Evolutionary conservation across 305 asterid species (phyloP).

Genomic region (Solanum chacoense): DNA sequence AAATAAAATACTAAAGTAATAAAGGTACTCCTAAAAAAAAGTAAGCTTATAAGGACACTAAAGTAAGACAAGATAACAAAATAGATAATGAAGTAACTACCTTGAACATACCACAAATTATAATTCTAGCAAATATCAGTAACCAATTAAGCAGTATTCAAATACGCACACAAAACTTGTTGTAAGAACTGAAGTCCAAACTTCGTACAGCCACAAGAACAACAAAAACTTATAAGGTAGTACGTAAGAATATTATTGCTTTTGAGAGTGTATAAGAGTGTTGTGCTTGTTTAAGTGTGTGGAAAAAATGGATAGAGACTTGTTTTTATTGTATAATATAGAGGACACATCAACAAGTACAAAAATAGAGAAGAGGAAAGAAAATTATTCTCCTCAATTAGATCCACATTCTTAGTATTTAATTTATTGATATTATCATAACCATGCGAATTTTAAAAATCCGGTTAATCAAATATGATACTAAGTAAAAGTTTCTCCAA

Average conservation of each 20-base stretch:
- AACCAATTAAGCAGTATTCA: neutral
- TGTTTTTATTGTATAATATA: neutral
- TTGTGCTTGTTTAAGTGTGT: neutral
- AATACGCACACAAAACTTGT: neutral
- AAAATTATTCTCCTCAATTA: neutral
- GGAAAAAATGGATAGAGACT: neutral
- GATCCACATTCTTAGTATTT: neutral
- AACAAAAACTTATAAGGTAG: neutral
- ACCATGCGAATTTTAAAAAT: neutral
- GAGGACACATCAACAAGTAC: neutral
- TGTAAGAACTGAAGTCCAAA: neutral
- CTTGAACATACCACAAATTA: neutral
- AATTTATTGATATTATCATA: neutral
- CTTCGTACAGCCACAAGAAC: neutral
- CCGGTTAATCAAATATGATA: neutral
- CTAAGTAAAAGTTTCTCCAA: no score
- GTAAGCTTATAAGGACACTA: neutral
- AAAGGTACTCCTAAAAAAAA: no score
- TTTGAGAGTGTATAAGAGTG: neutral
- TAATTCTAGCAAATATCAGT: neutral
- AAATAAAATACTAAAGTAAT: neutral
- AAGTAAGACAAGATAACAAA: no score
- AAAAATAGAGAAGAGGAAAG: neutral
- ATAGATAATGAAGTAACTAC: neutral
- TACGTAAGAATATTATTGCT: neutral